A percentile compares a stretch with the other conserved stretches of the same genome.
Evolutionary conservation across 2,329 filamentous ascomycete genomes (phyloP).

Genomic region (Botrytis byssoidea): DNA sequence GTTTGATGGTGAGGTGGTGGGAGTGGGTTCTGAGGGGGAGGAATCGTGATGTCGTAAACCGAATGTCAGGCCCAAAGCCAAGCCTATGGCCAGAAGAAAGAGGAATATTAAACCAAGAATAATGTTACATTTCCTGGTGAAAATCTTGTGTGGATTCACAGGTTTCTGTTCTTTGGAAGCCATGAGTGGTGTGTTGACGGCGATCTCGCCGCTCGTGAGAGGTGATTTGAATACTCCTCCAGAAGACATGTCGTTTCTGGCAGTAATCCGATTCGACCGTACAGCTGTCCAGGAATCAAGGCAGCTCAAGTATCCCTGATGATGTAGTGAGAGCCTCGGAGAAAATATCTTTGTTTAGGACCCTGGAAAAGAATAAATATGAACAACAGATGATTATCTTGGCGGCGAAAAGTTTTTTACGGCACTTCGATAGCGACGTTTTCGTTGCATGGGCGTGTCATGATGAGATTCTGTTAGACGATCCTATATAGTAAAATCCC

Average conservation of each 20-base stretch:
- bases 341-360: neutral
- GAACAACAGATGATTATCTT: neutral
- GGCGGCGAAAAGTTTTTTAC: neutral
- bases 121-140: constrained; percentile 22
- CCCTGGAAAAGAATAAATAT: neutral
- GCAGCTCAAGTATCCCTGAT: neutral
- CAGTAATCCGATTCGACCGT: neutral
- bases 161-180: neutral
- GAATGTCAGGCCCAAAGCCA: constrained; percentile 15
- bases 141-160: constrained; percentile 17
- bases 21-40: neutral
- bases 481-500: constrained; percentile 15
- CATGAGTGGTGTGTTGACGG: neutral
- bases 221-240: constrained; percentile 19
- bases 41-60: constrained; percentile 8
- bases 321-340: neutral
- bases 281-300: neutral
- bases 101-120: constrained; percentile 17
- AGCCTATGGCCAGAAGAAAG: constrained; percentile 16
- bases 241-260: constrained; percentile 16
- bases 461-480: constrained; percentile 1
- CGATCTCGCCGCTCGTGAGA: constrained; percentile 10
- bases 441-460: neutral
- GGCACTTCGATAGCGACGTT: neutral
- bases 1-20: neutral